phyloP scores from a whole-genome alignment of 257 asterid genomes.

The Apocynum venetum region DNA sequence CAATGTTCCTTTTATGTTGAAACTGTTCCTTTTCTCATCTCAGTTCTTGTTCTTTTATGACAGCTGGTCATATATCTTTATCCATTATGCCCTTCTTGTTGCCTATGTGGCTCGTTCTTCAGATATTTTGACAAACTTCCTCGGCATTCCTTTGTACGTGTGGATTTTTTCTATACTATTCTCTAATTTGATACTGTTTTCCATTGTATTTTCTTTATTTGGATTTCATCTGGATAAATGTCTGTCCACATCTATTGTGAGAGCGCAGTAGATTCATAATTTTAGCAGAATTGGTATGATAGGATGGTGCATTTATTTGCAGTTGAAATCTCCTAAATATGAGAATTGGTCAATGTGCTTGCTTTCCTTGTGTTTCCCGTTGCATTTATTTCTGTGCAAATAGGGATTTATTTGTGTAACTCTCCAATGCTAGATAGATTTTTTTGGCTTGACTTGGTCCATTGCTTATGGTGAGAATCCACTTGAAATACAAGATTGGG shows the following conservation, averaged over 20 bases:
- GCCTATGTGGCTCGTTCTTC: conserved; percentile 97
- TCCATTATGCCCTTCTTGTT: conserved; percentile 91
- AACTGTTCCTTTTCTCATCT: background rate
- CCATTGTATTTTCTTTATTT: background rate
- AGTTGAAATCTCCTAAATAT: background rate
- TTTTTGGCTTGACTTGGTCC: background rate
- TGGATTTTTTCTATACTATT: conserved; percentile 8
- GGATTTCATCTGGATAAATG: background rate
- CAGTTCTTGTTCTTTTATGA: conserved; percentile 26
- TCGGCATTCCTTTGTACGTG: conserved; percentile 71
- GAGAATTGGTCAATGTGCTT: background rate
- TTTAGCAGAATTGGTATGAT: background rate
- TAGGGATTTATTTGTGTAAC: background rate
- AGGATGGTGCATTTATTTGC: background rate
- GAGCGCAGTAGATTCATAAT: background rate
- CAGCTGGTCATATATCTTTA: conserved; percentile 96
- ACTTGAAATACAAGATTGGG: background rate
- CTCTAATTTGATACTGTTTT: background rate
- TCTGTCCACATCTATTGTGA: background rate
- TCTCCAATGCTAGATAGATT: background rate
- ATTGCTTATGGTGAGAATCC: background rate
- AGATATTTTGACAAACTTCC: conserved; percentile 75
- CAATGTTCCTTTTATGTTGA: background rate
- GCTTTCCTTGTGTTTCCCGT: background rate
- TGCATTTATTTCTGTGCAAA: background rate